Evolutionary conservation across 2,329 filamentous ascomycete genomes (phyloP).

Genomic region (Amesomyces nigricolor): DNA sequence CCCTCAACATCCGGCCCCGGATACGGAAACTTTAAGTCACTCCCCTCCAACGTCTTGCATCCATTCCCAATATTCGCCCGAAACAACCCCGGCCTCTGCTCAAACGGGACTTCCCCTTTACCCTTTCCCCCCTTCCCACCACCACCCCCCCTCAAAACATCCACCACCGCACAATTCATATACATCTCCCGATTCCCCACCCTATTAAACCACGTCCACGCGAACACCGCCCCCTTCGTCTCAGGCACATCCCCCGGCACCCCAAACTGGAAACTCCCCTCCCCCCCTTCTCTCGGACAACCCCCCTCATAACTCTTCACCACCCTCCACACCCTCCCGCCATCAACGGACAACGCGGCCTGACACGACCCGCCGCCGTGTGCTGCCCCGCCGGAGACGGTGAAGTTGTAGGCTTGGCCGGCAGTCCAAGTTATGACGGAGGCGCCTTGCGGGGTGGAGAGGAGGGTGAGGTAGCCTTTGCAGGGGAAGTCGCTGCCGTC

Average conservation of each 20-base stretch:
- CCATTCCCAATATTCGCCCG: slow-evolving; percentile 58
- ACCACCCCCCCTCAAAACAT: slow-evolving; percentile 38
- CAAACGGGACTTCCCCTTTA: slow-evolving; percentile 36
- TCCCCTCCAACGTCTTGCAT: slow-evolving; percentile 49
- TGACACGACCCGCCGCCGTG: slow-evolving; percentile 73
- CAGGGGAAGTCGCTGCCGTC: slow-evolving; percentile 66
- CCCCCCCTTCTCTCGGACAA: slow-evolving; percentile 37
- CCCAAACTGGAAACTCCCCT: slow-evolving; percentile 55
- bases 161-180: slow-evolving; percentile 73
- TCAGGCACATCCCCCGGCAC: slow-evolving; percentile 56
- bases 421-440: slow-evolving; percentile 56
- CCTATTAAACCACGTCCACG: slow-evolving; percentile 76
- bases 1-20: slow-evolving; percentile 33
- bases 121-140: slow-evolving; percentile 17
- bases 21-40: slow-evolving; percentile 60
- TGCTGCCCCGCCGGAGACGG: slow-evolving; percentile 54
- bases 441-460: slow-evolving; percentile 43
- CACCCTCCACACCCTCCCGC: slow-evolving; percentile 63
- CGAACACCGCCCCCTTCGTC: slow-evolving; percentile 55
- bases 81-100: slow-evolving; percentile 59
- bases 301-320: slow-evolving; percentile 50
- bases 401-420: slow-evolving; percentile 57
- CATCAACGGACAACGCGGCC: slow-evolving; percentile 68
- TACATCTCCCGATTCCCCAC: slow-evolving; percentile 78
- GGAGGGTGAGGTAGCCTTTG: slow-evolving; percentile 54